A percentile compares a stretch with the other conserved stretches of the same genome.
Conservation (phyloP, 257 asterid genomes). For the Leonotis leonurus region DNA sequence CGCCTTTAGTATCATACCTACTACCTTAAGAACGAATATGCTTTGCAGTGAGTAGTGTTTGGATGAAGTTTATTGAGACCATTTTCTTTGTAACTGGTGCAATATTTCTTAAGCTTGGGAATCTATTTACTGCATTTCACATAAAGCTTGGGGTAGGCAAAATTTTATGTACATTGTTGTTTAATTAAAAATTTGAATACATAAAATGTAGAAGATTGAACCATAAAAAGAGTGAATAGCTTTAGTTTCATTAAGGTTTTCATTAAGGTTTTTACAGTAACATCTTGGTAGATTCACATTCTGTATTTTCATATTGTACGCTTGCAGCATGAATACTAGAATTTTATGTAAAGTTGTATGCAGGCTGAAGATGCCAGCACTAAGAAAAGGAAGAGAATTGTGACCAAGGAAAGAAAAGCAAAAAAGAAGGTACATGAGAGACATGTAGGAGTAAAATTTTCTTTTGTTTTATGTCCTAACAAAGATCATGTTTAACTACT, state of each 20-base stretch:
- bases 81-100: neutral
- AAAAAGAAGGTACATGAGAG: conserved; percentile 52
- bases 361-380: conserved; percentile 41
- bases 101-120: neutral
- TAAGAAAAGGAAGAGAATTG: conserved; percentile 56
- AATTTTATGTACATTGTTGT: neutral
- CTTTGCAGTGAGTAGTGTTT: neutral
- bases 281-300: neutral
- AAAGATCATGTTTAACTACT: neutral
- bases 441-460: neutral
- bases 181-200: neutral
- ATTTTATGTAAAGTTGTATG: conserved; percentile 23
- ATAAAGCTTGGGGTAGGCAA: neutral
- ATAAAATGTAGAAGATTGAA: neutral
- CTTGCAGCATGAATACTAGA: conserved; percentile 3
- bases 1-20: neutral
- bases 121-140: neutral
- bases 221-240: neutral
- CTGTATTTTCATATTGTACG: conserved; percentile 1
- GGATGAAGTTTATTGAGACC: neutral
- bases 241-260: neutral
- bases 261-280: neutral
- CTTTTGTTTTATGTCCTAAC: conserved; percentile 2
- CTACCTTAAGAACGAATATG: neutral
- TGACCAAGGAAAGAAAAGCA: conserved; percentile 53